phyloP scores from a whole-genome alignment of 495 filamentous ascomycete species.

The Penicillium daleae region DNA sequence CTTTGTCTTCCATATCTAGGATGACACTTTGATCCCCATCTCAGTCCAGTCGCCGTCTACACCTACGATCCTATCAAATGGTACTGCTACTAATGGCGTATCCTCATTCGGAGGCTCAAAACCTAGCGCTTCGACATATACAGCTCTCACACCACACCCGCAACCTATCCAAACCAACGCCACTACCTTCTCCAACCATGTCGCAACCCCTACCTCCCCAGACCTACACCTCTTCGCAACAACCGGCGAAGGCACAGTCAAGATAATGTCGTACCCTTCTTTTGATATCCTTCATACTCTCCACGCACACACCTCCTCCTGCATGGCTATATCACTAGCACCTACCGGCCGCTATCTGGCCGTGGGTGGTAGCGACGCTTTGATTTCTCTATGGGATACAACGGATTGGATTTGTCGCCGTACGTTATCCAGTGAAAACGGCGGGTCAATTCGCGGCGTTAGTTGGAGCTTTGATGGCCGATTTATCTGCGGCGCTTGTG shows the following conservation, averaged over 20 bases:
- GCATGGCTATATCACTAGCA: slow-evolving; percentile 69
- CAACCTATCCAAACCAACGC: slow-evolving; percentile 81
- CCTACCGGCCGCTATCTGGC: slow-evolving; percentile 82
- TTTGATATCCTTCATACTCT: slow-evolving; percentile 61
- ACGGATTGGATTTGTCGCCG: slow-evolving; percentile 86
- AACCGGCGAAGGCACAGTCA: slow-evolving; percentile 79
- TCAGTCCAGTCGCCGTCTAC: slow-evolving; percentile 50
- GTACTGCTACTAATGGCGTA: slow-evolving; percentile 10
- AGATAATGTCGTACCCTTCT: slow-evolving; percentile 71
- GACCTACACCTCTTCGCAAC: slow-evolving; percentile 69
- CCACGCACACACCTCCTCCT: slow-evolving; percentile 82
- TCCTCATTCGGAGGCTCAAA: slow-evolving; percentile 19
- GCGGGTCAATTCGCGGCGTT: slow-evolving; percentile 80
- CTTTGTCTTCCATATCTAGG: slow-evolving; percentile 43
- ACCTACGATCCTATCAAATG: slow-evolving; percentile 34
- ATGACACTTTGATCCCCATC: slow-evolving; percentile 71
- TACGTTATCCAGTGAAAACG: slow-evolving; percentile 70
- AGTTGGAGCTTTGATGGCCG: slow-evolving; percentile 92
- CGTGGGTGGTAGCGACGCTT: slow-evolving; percentile 84
- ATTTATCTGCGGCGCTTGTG: slow-evolving; percentile 82
- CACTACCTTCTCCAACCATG: slow-evolving; percentile 75
- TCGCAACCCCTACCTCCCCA: slow-evolving; percentile 41
- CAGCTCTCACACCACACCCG: slow-evolving; percentile 62
- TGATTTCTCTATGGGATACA: slow-evolving; percentile 91
- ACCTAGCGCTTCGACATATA: slow-evolving; percentile 35